phyloP scores from a whole-genome alignment of 2,329 filamentous ascomycete genomes.

The Trichoderma asperellum region DNA sequence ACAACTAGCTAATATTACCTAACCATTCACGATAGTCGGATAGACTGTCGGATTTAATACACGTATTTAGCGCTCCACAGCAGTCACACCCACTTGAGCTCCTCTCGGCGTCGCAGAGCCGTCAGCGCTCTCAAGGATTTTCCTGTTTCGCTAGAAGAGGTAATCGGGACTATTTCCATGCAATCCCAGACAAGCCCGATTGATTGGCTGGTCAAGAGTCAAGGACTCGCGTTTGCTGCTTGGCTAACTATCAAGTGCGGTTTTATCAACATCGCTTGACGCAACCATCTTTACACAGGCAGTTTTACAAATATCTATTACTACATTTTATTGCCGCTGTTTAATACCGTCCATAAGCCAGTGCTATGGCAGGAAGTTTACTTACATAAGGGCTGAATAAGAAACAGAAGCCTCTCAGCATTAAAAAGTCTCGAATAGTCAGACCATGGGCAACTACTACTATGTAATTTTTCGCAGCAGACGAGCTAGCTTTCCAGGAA shows the following conservation, averaged over 20 bases:
- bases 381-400: neutral
- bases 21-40: neutral
- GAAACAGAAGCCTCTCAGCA: neutral
- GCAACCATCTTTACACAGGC: neutral
- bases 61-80: neutral
- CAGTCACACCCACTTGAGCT: neutral
- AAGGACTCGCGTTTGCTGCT: neutral
- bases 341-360: neutral
- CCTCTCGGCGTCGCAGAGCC: too few species aligned
- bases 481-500: neutral
- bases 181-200: neutral
- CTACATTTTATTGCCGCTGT: neutral
- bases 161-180: conserved; percentile 18
- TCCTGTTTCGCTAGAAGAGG: conserved; percentile 20
- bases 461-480: neutral
- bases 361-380: neutral
- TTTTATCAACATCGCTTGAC: neutral
- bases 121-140: neutral
- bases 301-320: neutral
- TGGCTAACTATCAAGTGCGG: neutral
- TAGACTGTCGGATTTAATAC: neutral
- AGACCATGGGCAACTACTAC: neutral
- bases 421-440: neutral
- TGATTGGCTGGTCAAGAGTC: neutral
- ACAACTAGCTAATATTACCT: neutral